These are phyloP conservation scores for Clarireedia homoeocarpa DNA, from an alignment of 2,329 filamentous ascomycete genomes.

Conservation along the genomic window DNA sequence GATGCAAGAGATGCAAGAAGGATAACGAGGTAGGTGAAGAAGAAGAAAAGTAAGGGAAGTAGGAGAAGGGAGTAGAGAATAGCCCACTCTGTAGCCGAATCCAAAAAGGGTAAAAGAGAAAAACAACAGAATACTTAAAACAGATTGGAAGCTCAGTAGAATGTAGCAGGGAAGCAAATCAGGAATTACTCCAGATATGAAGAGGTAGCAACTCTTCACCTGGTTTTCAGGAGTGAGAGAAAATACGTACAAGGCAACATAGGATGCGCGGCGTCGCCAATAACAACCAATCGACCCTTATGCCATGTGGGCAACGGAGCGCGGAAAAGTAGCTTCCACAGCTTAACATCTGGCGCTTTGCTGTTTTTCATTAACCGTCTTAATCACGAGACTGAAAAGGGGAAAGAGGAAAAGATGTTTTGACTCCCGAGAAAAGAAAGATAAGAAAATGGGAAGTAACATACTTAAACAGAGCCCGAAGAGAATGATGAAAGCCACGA, in stretches of 20 bases:
- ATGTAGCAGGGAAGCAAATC: not conserved
- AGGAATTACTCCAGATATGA: no score
- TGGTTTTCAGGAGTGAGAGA: not conserved
- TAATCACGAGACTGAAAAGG: not conserved
- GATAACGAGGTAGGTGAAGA: no score
- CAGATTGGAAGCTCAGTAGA: not conserved
- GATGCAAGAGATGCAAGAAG: no score
- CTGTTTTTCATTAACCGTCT: not conserved
- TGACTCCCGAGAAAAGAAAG: not conserved
- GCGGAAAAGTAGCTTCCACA: slow-evolving; percentile 5
- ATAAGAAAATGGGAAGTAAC: not conserved
- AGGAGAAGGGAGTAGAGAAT: no score
- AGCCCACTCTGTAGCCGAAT: no score
- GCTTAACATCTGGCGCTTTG: slow-evolving; percentile 5
- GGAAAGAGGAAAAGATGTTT: not conserved
- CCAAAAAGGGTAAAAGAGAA: no score
- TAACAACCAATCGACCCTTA: slow-evolving; percentile 44
- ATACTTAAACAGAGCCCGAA: not conserved
- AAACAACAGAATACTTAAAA: no score
- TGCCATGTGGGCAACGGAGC: slow-evolving; percentile 41
- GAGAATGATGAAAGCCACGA: slow-evolving; percentile 21
- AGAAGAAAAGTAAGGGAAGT: no score
- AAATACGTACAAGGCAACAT: slow-evolving; percentile 43
- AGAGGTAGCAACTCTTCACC: no score
- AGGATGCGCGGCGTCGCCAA: slow-evolving; percentile 63